phyloP scores from a whole-genome alignment of 345 rosid genomes.

The Camelina hispida region DNA sequence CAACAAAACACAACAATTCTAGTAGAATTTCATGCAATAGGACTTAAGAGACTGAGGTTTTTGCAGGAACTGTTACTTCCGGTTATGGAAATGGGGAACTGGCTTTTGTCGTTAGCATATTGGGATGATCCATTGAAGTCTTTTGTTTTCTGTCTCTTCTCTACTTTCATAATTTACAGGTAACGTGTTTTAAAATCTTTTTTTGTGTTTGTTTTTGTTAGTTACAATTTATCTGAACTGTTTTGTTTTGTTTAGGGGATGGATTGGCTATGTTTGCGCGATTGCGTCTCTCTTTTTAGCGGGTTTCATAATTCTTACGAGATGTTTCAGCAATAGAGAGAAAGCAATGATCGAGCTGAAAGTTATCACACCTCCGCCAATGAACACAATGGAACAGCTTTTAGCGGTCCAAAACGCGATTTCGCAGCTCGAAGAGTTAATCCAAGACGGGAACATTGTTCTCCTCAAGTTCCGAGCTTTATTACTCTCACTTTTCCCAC shows the following conservation, averaged over 20 bases:
- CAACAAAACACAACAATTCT: background rate
- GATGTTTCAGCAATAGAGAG: slow-evolving; percentile 51
- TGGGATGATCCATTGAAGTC: slow-evolving; percentile 90
- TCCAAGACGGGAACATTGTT: slow-evolving; percentile 80
- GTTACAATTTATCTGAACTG: background rate
- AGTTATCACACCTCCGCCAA: slow-evolving; percentile 74
- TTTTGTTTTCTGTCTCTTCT: slow-evolving; percentile 66
- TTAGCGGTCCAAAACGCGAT: slow-evolving; percentile 87
- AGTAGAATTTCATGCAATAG: background rate
- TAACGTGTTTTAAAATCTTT: slow-evolving; percentile 15
- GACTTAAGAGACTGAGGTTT: background rate
- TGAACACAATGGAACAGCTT: slow-evolving; percentile 95
- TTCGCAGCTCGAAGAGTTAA: slow-evolving; percentile 66
- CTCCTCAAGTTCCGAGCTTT: slow-evolving; percentile 92
- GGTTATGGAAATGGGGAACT: slow-evolving; percentile 62
- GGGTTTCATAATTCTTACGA: slow-evolving; percentile 64
- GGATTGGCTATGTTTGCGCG: slow-evolving; percentile 74
- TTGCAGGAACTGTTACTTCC: slow-evolving; percentile 84
- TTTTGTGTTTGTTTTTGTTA: background rate
- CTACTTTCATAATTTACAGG: slow-evolving; percentile 70
- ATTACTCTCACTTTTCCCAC: slow-evolving; percentile 72
- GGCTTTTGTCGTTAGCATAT: slow-evolving; percentile 59
- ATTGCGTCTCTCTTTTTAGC: slow-evolving; percentile 52
- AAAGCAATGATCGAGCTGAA: slow-evolving; percentile 64
- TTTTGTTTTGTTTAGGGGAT: slow-evolving; percentile 57